phyloP scores from a whole-genome alignment of 768 basidiomycete genomes.

The Tulasnella sp. region DNA sequence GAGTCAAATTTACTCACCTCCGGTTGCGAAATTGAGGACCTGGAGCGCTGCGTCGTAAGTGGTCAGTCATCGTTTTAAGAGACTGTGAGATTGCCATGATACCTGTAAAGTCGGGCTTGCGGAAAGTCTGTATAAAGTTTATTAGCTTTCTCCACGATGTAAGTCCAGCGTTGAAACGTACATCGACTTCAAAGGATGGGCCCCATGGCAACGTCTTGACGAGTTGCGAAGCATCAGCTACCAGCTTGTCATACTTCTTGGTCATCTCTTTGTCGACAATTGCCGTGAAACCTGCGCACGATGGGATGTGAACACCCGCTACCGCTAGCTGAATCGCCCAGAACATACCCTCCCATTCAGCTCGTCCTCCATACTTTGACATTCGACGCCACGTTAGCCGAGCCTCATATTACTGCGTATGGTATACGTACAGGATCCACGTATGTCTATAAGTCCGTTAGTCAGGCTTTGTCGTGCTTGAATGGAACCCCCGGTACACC shows the following conservation, averaged over 20 bases:
- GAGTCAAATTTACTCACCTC: slow-evolving; percentile 75
- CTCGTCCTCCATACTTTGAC: slow-evolving; percentile 61
- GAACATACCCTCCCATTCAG: slow-evolving; percentile 77
- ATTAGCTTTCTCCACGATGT: background rate
- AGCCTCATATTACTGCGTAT: background rate
- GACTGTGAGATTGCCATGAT: background rate
- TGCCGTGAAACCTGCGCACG: slow-evolving; percentile 63
- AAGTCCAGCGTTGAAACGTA: slow-evolving; percentile 21
- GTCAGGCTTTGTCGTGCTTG: background rate
- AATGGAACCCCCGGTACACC: background rate
- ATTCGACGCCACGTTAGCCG: background rate
- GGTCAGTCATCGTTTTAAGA: background rate
- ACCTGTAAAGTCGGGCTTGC: slow-evolving; percentile 67
- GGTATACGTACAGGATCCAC: slow-evolving; percentile 51
- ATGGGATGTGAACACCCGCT: background rate
- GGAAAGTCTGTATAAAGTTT: slow-evolving; percentile 38
- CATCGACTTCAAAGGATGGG: slow-evolving; percentile 40
- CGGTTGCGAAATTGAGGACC: slow-evolving; percentile 73
- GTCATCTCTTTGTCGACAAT: slow-evolving; percentile 80
- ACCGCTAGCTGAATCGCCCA: background rate
- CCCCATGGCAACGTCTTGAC: slow-evolving; percentile 85
- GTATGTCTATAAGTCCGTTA: slow-evolving; percentile 42
- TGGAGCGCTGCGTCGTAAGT: slow-evolving; percentile 48
- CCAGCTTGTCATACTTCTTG: slow-evolving; percentile 71
- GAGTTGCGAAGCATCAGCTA: slow-evolving; percentile 65